Conservation (phyloP, 176 grass and related monocot genomes). For the Oryza punctata region DNA sequence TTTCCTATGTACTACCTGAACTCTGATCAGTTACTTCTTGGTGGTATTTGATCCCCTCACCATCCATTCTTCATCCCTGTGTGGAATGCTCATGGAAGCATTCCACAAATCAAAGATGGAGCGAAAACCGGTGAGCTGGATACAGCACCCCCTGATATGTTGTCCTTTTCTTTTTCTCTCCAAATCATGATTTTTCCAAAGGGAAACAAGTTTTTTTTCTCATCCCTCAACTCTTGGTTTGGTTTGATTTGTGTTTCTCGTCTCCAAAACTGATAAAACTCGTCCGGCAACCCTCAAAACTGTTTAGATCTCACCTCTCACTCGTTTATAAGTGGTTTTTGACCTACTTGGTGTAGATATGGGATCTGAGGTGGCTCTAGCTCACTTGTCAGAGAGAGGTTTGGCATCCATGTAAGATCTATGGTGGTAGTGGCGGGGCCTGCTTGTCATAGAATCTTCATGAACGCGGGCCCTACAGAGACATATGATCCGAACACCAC, state of each 20-base stretch:
- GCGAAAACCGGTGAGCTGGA: background rate
- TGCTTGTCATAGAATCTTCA: background rate
- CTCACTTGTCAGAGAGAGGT: background rate
- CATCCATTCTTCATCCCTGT: background rate
- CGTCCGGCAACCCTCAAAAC: background rate
- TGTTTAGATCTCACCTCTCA: background rate
- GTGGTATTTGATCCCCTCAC: background rate
- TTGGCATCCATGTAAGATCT: background rate
- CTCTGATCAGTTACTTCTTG: background rate
- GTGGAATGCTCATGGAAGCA: background rate
- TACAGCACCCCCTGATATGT: background rate
- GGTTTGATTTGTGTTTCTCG: background rate
- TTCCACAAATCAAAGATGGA: background rate
- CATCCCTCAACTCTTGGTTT: background rate
- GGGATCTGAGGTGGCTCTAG: background rate
- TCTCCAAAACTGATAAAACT: background rate
- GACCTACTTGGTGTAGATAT: background rate
- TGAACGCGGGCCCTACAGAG: background rate
- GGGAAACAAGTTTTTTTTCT: background rate
- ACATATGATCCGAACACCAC: background rate
- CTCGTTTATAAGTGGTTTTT: background rate
- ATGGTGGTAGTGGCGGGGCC: background rate
- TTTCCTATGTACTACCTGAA: background rate
- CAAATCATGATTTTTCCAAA: conserved; percentile 8
- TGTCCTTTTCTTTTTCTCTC: background rate